phyloP scores from a whole-genome alignment of 768 basidiomycete species.

The Xerocomellus dryophilus region DNA sequence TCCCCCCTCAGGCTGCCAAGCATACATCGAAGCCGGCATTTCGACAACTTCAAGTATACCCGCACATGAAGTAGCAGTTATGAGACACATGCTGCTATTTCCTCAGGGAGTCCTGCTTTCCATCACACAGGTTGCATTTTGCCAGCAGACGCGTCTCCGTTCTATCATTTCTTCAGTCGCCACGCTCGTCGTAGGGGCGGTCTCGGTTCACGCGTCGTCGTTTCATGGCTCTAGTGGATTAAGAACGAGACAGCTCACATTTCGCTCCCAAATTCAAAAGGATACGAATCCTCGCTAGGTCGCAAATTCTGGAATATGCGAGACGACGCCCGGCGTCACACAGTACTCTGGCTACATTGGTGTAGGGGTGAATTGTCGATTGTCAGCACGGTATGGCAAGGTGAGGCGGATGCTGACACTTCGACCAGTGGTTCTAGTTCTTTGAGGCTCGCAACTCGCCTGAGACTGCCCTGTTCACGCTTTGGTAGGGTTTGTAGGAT shows the following conservation, averaged over 20 bases:
- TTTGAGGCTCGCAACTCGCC: constrained; percentile 61
- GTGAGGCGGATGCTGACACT: neutral
- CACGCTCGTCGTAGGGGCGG: neutral
- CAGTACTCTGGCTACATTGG: constrained; percentile 65
- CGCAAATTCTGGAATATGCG: constrained; percentile 60
- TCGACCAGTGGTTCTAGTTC: constrained; percentile 69
- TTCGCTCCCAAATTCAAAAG: constrained; percentile 16
- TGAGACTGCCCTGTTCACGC: constrained; percentile 61
- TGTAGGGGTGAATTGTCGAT: constrained; percentile 54
- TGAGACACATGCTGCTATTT: neutral
- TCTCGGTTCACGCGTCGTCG: neutral
- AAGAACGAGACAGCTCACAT: neutral
- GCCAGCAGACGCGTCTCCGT: constrained; percentile 12
- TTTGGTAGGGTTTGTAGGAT: constrained; percentile 43
- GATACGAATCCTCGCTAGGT: constrained; percentile 46
- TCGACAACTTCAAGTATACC: too few relatives aligned
- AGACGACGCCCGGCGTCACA: constrained; percentile 57
- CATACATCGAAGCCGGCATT: too few relatives aligned
- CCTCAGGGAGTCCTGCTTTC: neutral
- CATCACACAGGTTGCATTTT: neutral
- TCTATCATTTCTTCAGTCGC: neutral
- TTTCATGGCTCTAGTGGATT: neutral
- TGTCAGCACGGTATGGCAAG: constrained; percentile 32
- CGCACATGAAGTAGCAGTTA: neutral
- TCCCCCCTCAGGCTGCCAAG: too few relatives aligned